Evolutionary conservation across 2,329 filamentous ascomycete species (phyloP), one percentile per base, ranked within the genome.

Genomic region (Hypoxylon sp.): DNA sequence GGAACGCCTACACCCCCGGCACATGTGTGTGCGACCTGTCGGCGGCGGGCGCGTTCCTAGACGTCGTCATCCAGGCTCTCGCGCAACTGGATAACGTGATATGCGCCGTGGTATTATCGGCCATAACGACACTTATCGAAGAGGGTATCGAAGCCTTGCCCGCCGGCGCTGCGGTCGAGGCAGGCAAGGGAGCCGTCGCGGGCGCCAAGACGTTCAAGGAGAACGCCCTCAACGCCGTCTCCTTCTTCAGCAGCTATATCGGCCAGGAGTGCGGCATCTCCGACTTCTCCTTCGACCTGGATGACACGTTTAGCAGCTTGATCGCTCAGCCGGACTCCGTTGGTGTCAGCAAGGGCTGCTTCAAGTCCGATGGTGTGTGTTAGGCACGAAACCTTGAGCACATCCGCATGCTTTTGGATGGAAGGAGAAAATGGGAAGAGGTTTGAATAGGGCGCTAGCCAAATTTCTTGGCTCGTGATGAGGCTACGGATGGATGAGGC

Each of bases 121-220:
- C 68, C 13, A 35, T 72, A 2, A 50, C 42, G 15, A 70, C 68
- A 10, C 51, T 72, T 11, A 50, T 68, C 31, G 62, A 68, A 15
- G 39, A 54, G 11, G 70, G 68, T 11, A 19, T 72, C 19, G 53
- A 67, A 17, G 29, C 42, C n/a, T n/a, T 72, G 19, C 65, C 70
- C 35, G 66, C 37, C 0, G 69, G 62, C 8, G 17, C 51, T 3
- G 21, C 51, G 2, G 7, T 58, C 32, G 39, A 44, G 6, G 68
- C 65, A 2, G 55, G 44, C 4, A 11, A 48, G 17, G 60, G 56
- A 19, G 67, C 65, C 21, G 66, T 72, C 55, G 61, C 65, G 47
- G 68, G 65, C 27, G 70, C 70, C 29, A 72, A 72, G 65, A 68
- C 68, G 7, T 70, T 69, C 21, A 47, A 35, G 1, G 68, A 72